Conservation (phyloP, 2,329 filamentous ascomycete species). For the Xylaria sp. region DNA sequence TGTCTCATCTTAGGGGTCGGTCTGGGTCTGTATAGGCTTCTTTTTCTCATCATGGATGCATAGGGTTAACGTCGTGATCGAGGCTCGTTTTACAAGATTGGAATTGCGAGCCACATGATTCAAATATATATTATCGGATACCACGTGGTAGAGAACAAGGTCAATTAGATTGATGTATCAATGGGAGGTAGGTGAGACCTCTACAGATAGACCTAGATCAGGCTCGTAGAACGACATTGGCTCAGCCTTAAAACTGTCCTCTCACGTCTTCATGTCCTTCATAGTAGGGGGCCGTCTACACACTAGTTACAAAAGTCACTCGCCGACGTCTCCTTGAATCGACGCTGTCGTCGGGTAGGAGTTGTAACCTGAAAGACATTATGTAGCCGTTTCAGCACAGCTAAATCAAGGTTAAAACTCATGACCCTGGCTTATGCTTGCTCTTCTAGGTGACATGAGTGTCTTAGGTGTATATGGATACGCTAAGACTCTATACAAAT, state of each 20-base stretch:
- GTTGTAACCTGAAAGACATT: not conserved
- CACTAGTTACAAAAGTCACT: not conserved
- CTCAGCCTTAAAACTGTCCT: not conserved
- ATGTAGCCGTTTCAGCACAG: not conserved
- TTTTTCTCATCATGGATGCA: not conserved
- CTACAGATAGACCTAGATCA: conserved; percentile 4
- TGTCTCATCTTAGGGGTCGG: conserved; percentile 26
- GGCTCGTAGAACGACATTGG: conserved; percentile 13
- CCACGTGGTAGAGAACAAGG: not conserved
- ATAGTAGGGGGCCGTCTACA: not conserved
- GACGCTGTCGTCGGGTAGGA: not conserved
- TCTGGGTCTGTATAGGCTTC: conserved; percentile 33
- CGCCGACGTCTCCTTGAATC: not conserved
- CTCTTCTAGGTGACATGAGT: not conserved
- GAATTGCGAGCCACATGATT: not conserved
- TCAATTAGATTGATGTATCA: conserved; percentile 1
- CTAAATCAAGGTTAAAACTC: not conserved
- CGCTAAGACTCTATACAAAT: not conserved
- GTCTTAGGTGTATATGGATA: conserved; percentile 3
- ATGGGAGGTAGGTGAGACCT: not conserved
- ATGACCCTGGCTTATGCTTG: not conserved
- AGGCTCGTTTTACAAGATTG: conserved; percentile 1
- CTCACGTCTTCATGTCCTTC: not conserved
- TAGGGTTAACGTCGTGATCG: not conserved
- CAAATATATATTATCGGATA: not conserved